A percentile compares a stretch with the other conserved stretches of the same genome.
Evolutionary conservation across 2,329 filamentous ascomycete species (phyloP).

Genomic region (Trichoderma koningiopsis): DNA sequence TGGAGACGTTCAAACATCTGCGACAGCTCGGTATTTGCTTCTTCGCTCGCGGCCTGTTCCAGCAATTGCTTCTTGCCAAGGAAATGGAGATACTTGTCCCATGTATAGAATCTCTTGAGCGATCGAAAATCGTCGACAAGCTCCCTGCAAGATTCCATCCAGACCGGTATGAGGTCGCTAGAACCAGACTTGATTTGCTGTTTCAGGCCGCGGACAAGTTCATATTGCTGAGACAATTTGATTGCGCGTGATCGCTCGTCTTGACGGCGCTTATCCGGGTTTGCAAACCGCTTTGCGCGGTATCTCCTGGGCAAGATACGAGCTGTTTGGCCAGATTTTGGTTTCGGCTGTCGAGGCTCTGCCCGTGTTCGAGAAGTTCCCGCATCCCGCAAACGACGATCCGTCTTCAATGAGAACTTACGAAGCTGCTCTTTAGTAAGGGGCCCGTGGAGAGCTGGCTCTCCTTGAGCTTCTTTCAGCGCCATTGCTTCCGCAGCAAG

Average conservation of each 20-base stretch:
- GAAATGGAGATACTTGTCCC: slow-evolving; percentile 66
- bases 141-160: slow-evolving; percentile 62
- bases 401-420: neutral
- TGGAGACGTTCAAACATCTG: slow-evolving; percentile 59
- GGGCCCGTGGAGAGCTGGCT: slow-evolving; percentile 29
- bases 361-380: slow-evolving; percentile 11
- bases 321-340: neutral
- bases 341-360: slow-evolving; percentile 12
- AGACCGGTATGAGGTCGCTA: slow-evolving; percentile 49
- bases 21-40: slow-evolving; percentile 49
- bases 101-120: slow-evolving; percentile 65
- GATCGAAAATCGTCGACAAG: slow-evolving; percentile 66
- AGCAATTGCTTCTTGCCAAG: slow-evolving; percentile 44
- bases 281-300: slow-evolving; percentile 50
- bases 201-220: slow-evolving; percentile 47
- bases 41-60: slow-evolving; percentile 30
- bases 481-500: slow-evolving; percentile 75
- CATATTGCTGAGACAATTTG: slow-evolving; percentile 46
- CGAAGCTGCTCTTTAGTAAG: slow-evolving; percentile 7
- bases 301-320: slow-evolving; percentile 44
- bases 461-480: slow-evolving; percentile 54
- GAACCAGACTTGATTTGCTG: slow-evolving; percentile 47
- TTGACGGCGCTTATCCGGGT: slow-evolving; percentile 47
- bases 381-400: slow-evolving; percentile 2
- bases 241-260: slow-evolving; percentile 48